A percentile compares a stretch with the other conserved stretches of the same genome.
phyloP scores from a whole-genome alignment of 139 green algal genomes.

The Ulvella scutata region DNA sequence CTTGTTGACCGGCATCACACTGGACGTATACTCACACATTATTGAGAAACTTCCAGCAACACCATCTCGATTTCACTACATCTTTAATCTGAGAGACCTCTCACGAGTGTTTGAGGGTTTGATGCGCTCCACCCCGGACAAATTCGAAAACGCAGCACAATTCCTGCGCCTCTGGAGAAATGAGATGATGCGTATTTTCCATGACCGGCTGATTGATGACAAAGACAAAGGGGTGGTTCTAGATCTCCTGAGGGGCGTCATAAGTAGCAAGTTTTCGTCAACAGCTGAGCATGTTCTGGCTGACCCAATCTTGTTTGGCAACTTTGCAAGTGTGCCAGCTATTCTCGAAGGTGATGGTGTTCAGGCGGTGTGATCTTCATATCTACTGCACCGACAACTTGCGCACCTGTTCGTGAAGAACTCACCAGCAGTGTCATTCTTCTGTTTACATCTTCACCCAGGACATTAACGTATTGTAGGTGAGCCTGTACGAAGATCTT shows the following conservation, averaged over 20 bases:
- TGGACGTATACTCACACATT: constrained; percentile 63
- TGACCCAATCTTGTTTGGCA: constrained; percentile 64
- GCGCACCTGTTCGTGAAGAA: neutral
- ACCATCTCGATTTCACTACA: constrained; percentile 66
- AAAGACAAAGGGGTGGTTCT: constrained; percentile 33
- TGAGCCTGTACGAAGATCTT: constrained; percentile 58
- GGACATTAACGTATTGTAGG: no score
- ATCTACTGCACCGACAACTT: neutral
- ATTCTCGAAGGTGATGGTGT: neutral
- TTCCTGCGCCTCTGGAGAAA: constrained; percentile 61
- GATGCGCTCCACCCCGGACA: constrained; percentile 28
- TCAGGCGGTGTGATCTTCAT: neutral
- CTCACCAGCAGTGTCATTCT: no score
- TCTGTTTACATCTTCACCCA: no score
- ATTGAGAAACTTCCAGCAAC: constrained; percentile 58
- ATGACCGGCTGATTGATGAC: constrained; percentile 47
- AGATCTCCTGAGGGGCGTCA: constrained; percentile 24
- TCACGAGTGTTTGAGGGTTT: constrained; percentile 47
- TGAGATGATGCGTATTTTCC: constrained; percentile 53
- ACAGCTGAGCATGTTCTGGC: constrained; percentile 22
- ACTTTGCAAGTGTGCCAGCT: constrained; percentile 31
- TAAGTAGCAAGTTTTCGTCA: constrained; percentile 14
- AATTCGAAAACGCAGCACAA: constrained; percentile 21
- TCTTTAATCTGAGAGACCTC: constrained; percentile 75
- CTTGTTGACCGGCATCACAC: constrained; percentile 32